Base-by-base conservation (phyloP, 768 basidiomycete genomes). In the Lactarius vividus region DNA sequence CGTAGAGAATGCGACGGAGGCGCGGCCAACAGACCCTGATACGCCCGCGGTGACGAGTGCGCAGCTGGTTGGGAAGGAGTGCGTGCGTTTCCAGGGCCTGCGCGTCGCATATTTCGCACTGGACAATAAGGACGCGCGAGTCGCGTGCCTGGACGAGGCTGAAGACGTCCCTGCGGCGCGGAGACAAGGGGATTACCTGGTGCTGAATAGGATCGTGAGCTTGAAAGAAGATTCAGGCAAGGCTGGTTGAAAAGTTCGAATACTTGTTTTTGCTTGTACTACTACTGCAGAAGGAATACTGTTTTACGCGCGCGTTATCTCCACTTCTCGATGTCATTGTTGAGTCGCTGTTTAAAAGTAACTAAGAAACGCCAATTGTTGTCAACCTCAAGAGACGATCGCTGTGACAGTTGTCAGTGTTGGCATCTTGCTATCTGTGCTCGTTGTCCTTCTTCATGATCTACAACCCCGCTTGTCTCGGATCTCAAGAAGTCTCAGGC, bases 191-290 rank as follows among this genome's bases (percentile, higher is more conserved):
- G 96, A 97, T 75, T 83, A 83, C 74, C 72, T 98, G 49, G 85
- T 97, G 16, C 80, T 98, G 23, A 98, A 98, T 76, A 85, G 91
- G 63, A 92, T 97, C 64, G 96, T 98, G 35, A 92, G 88, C 66
- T 75, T 98, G 78, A 98, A 98, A 79, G 96, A 97, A 78, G 96
- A 97, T 74, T 84, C 89, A 5, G 91, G 92, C 4, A 98, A 97
- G 77, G 63, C 73, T 15, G 75, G 71, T 28, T 76, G 57, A 70
- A 16, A 2, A 1, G 37, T 56, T 18, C 37, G 26, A n/a, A 46
- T 62, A n/a, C n/a, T n/a, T n/a, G 33, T 15, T 49, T 46, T 44
- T n/a, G 20, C 42, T 20, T 44, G 15, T 35, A 35, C n/a, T n/a
- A 31, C 31, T 31, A 31, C 9, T 33, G 31, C 16, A 20, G 8